Base-by-base conservation (phyloP, 2,329 filamentous ascomycete species). In the Phaeosphaeria sp. region DNA sequence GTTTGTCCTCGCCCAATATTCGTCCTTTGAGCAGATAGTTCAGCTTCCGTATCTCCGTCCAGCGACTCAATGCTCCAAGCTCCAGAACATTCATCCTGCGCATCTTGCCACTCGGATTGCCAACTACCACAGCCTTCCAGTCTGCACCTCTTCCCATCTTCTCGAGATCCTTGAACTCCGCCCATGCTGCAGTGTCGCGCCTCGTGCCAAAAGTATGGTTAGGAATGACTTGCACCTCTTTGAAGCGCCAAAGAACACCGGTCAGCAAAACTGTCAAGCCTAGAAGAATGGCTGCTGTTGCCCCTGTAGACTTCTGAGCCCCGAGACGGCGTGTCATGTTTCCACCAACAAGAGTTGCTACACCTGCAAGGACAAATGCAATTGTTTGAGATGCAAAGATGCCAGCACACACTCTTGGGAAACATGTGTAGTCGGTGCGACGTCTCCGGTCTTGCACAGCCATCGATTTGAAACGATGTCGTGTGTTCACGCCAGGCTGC, bases 71-170 rank as follows among this genome's bases (percentile, higher is more conserved):
- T 36, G 80, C 78, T 0, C 90, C 90, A 57, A 91, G 77, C 73
- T 93, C 90, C 17, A 93, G 79, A 22, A 92, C 73, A 71, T 86
- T 92, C 83, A 93, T 87, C 59, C 88, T 83, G 50, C 90, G 83
- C 68, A 84, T 86, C 74, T 87, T 89, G 47, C 88, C 86, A 46
- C 85, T 86, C 13, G 90, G 89, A 69, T 90, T 89, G 13, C 90
- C 90, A 70, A 92, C 86, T 62, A 92, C 85, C 25, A 88, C 82
- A 1, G 90, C 87, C 56, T 85, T 85, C 89, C 88, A 92, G 47
- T 88, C 84, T 22, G 48, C 54, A 44, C 83, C 81, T 59, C 62
- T 58, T 15, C 64, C 67, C 55, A 83, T 79, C 64, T 70, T 72
- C 52, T 66, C 68, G 23, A 83, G 77, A 61, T 83, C 78, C 21